Base-by-base conservation (phyloP, 1,284 basidiomycete species). In the Naganishia sp. region DNA sequence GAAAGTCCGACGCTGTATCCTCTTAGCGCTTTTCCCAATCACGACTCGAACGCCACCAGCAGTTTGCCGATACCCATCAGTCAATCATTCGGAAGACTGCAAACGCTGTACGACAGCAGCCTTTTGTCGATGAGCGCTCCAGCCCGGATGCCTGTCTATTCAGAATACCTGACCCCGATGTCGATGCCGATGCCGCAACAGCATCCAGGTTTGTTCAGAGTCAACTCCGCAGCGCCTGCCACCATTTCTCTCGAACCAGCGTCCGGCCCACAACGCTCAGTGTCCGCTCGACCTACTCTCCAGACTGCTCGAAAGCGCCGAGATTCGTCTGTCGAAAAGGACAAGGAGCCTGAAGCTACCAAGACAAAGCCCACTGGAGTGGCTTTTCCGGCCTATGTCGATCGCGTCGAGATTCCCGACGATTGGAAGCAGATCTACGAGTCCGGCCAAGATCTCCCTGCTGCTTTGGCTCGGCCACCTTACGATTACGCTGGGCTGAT, bases 401-500 rank as follows among this genome's bases (percentile, higher is more conserved):
- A 55, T 21, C 52, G 52, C 10, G 61, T 64, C 15, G 10, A 64
- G 52, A 21, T 64, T 55, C 61, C 61, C 25, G 46, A 33, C 42
- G 52, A 64, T 36, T 55, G 50, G 50, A 64, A 55, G n/a, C 6
- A 31, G 5, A 48, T 55, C 21, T 64, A 64, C 43, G 43, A 49
- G 31, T 44, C 52, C 28, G 61, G 39, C 1, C 25, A 52, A 16
- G 53, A 64, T 16, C 61, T 55, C 42, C 53, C 53, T 18, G 44
- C 52, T 15, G 45, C 44, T 2, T 55, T 67, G 25, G 43, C 75
- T 15, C 69, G 77, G 48, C 78, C 78, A 6, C 72, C 74, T 9
- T 73, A 71, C 66, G 76, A 75, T 16, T 80, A 79, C 57, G 77
- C 78, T 6, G 77, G 77, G 1, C 70, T 80, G 63, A 80, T 80